These are phyloP conservation scores for Phlegmacium glaucopus DNA, from an alignment of 768 basidiomycete species.

Conservation along the genomic window DNA sequence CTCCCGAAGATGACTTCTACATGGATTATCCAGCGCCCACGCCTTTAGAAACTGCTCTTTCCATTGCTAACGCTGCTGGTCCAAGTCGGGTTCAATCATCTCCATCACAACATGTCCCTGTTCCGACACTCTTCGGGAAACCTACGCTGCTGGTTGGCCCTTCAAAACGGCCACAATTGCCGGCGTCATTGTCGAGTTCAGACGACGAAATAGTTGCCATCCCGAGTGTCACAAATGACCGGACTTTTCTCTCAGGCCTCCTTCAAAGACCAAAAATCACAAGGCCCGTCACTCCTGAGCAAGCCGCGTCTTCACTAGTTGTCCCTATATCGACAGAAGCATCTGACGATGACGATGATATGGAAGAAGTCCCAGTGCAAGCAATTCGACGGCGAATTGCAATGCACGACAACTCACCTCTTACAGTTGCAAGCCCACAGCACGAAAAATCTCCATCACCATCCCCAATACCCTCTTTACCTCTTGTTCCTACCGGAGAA, in stretches of 20 bases:
- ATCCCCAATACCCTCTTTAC: too few species aligned
- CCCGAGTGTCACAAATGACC: not conserved
- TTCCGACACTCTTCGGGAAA: slow-evolving; percentile 25
- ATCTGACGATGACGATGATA: slow-evolving; percentile 33
- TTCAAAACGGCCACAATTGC: not conserved
- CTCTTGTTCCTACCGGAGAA: too few species aligned
- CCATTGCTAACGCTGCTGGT: slow-evolving; percentile 56
- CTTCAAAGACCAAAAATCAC: not conserved
- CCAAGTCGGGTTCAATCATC: slow-evolving; percentile 24
- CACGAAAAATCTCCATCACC: too few species aligned
- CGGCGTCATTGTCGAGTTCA: not conserved
- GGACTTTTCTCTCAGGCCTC: not conserved
- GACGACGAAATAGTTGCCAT: not conserved
- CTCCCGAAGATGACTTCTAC: slow-evolving; percentile 42
- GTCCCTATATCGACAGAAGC: not conserved
- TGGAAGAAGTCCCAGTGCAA: slow-evolving; percentile 33
- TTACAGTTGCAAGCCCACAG: too few species aligned
- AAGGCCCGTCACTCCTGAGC: not conserved
- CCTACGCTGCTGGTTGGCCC: slow-evolving; percentile 24
- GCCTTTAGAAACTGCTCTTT: slow-evolving; percentile 62
- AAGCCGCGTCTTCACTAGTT: slow-evolving; percentile 20
- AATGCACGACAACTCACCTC: not conserved
- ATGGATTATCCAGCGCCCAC: slow-evolving; percentile 36
- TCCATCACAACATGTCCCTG: slow-evolving; percentile 4
- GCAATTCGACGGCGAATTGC: not conserved